Evolutionary conservation across 1,139 yeast genomes (phyloP), one percentile per base, ranked within the genome.

Genomic region (Scheffersomyces segobiensis): DNA sequence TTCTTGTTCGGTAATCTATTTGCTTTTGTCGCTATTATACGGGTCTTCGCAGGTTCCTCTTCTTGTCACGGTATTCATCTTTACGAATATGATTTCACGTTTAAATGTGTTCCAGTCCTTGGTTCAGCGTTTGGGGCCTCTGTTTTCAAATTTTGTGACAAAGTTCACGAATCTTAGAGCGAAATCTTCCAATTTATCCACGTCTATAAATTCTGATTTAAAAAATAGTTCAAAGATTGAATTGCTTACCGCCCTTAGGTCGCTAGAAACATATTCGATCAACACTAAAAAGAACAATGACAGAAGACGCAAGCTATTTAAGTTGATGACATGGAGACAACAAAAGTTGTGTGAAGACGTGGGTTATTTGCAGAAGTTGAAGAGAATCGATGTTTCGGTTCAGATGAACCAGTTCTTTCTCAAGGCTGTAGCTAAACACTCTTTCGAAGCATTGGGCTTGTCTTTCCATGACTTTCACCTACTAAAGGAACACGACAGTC

Each of bases 321-420:
- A 79, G 57, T 66, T 78, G 65, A 77, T 87, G 83, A 71, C 83
- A 4, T 79, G 84, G 78, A 75, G 83, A 57, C 91, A 87, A 64
- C 88, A 85, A 63, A 73, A 77, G 46, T 64, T 85, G 48, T 84
- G 87, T 51, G 79, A 79, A 22, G 77, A 82, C 19, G 79, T 81
- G 2, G 89, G 89, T 0, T 90, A 89, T 71, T 66, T 80, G 26
- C 73, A 78, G 22, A 87, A 88, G 62, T 70, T 89, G 49, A 71
- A 77, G 21, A 64, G 66, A 18, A 74, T 87, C 3, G 88, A 87
- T 54, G 62, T 65, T 3, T 72, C 79, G 19, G 76, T 87, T 8
- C 70, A 61, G 7, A 68, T 67, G 20, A 89, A 90, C 68, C 81
- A 80, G 54, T 63, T 63, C 17, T 65, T 88, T 3, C 67, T 88